Base-by-base conservation (phyloP, 371 early-diverging fungal genomes). In the Apophysomyces sp. region DNA sequence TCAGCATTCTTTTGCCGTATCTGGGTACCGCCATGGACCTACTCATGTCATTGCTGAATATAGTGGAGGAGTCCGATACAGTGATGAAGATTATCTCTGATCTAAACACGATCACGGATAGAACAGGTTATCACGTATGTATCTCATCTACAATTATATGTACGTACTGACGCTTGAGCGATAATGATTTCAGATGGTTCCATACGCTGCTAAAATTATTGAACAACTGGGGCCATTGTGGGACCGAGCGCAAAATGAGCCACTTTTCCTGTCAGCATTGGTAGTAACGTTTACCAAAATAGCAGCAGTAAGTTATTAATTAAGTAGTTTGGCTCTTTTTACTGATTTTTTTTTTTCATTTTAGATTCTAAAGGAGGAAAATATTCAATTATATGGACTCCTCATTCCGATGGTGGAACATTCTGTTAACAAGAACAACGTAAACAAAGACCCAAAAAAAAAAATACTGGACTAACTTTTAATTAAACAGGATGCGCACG, bases 221-320 rank as follows among this genome's bases (percentile, higher is more conserved):
- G 80, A 84, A 27, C 66, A 93, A 37, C 65, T 97, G n/a, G 92
- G 92, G 30, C 85, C 85, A 40, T 78, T 94, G 21, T 95, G 96
- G 97, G 72, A 86, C 24, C 80, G 84, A 37, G 86, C 90, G 1
- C 80, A 81, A 52, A 82, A 85, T 29, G 90, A 94, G 61, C 87
- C 91, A 34, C 68, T 95, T 61, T 92, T 95, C 66, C 86, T 92
- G 62, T 88, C 91, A 0, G 83, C 94, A 0, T 86, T 97, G 24
- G 80, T 96, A 12, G 77, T 78, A 1, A 86, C 92, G 21, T 76
- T 95, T 60, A 86, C 89, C 24, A 91, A 90, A 64, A 74, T 95
- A 16, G 84, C 90, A 2, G 83, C 78, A 55, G 89, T 89, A 74
- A 64, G 78, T 66, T 26, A 37, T 21, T 4, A 8, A 12, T 34